Conservation (phyloP, 306 rosid species). For the Urtica urens region DNA sequence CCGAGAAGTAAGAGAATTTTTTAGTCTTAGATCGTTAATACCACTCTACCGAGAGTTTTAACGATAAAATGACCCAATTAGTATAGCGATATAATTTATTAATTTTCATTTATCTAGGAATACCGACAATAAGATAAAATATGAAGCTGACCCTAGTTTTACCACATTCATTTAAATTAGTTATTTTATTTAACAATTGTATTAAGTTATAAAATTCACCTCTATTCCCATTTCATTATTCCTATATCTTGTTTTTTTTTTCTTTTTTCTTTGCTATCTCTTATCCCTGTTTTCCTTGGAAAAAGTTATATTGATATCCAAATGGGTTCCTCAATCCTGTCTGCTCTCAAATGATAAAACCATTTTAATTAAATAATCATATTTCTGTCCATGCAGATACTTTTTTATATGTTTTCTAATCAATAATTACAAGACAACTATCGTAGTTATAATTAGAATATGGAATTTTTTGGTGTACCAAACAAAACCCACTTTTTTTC, state of each 20-base stretch:
- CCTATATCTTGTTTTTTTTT: not conserved
- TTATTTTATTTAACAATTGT: no score
- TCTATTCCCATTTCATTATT: no score
- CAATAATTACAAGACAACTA: slow-evolving; percentile 9
- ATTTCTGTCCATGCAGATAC: slow-evolving; percentile 24
- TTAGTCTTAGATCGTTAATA: no score
- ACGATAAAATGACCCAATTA: no score
- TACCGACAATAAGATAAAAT: no score
- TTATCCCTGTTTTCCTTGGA: not conserved
- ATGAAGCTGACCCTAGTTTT: no score
- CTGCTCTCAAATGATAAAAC: slow-evolving; percentile 24
- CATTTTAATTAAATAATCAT: slow-evolving; percentile 25
- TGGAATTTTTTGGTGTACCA: slow-evolving; percentile 32
- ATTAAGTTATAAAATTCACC: no score
- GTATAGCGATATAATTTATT: no score
- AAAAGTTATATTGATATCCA: slow-evolving; percentile 27
- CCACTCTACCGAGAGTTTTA: no score
- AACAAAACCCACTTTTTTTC: slow-evolving; percentile 18
- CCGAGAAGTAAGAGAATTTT: no score
- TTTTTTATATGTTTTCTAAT: slow-evolving; percentile 4
- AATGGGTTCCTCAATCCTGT: slow-evolving; percentile 28
- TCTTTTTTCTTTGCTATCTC: not conserved
- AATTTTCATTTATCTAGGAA: no score
- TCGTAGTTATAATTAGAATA: slow-evolving; percentile 5
- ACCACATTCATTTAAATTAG: no score